Base-by-base conservation (phyloP, 2,329 filamentous ascomycete species). In the Trichophyton mentagrophytes region DNA sequence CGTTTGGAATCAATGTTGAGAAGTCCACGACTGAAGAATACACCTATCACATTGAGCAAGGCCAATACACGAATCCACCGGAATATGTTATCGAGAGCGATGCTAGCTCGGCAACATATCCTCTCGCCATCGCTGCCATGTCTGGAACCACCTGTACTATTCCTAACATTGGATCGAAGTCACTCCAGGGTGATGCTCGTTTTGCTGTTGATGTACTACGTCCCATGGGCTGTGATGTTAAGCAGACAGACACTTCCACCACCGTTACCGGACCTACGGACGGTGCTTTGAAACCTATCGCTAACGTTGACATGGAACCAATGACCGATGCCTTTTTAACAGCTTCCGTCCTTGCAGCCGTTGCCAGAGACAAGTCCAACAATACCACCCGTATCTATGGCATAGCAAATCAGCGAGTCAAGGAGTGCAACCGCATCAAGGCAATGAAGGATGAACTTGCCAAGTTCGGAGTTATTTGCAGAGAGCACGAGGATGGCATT, bases 311-410 rank as follows among this genome's bases (percentile, higher is more conserved):
- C 69, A 99, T 99, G 93, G 93, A 97, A 73, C 88, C 92, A 0
- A 99, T 99, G 93, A 99, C 93, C 0, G 93, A 99, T 74, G 93
- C 93, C 57, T 99, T 99, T 79, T 80, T 99, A 59, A 96, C 91
- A 3, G 93, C 93, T 17, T 95, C 90, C 1, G 90, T 96, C 3
- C 81, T 99, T 55, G 93, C 90, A 27, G 93, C 93, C 40, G 89
- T 96, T 49, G 90, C 92, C 8, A 84, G 82, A 13, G 89, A 89
- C 1, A 85, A 85, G 58, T 77, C 76, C 58, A 71, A 74, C 7
- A 80, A 79, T 42, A 86, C 84, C 1, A 99, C 93, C 0, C 84
- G 84, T 61, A 97, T 99, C 66, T 87, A 86, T 15, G 93, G 93
- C 57, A 99, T 99, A 67, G 93, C 93, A 33, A 99, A 99, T 69